Base-by-base conservation (phyloP, 2,329 filamentous ascomycete species). In the Sphaerulina musiva region DNA sequence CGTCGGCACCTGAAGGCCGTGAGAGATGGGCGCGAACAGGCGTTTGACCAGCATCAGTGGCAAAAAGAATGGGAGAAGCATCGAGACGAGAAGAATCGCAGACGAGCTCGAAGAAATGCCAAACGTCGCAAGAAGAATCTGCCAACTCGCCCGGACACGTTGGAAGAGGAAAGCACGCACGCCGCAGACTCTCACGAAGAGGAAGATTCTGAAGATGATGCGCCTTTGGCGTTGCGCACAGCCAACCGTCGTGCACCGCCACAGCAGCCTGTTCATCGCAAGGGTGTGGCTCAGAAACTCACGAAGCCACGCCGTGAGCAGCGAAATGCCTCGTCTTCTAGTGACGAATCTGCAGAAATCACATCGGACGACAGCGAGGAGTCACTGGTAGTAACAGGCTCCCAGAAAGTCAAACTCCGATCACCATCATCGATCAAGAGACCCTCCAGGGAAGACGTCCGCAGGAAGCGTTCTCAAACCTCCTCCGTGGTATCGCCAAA, bases 21-120 rank as follows among this genome's bases (percentile, higher is more conserved):
- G 12, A 29, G 34, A n/a, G 40, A 46, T 11, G 63, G 64, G 11
- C 46, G 55, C 36, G 53, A 39, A 14, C n/a, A 57, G 41, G 31
- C 57, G 2, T 69, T 68, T 43, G 56, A 67, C 31, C 43, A 61
- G n/a, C 38, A 56, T 11, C 57, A 56, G 7, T 69, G 51, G 29
- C 40, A 62, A 9, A 54, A 53, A 11, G 57, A 8, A 31, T 59
- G 20, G 48, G 57, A 39, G 32, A 51, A 11, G 23, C 45, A 26
- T 29, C 54, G 20, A 51, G 49, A 6, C 41, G 55, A 43, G 56
- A 56, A 23, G 44, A 56, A 59, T 4, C 49, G 58, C 14, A 42
- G 36, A 12, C 23, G 44, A 32, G 48, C 48, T 45, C 61, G 65
- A 26, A 53, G 68, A 6, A 59, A 55, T 46, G 57, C 51, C 12